phyloP scores from a whole-genome alignment of 208 protist genomes.

The Angomonas ambiguus region DNA sequence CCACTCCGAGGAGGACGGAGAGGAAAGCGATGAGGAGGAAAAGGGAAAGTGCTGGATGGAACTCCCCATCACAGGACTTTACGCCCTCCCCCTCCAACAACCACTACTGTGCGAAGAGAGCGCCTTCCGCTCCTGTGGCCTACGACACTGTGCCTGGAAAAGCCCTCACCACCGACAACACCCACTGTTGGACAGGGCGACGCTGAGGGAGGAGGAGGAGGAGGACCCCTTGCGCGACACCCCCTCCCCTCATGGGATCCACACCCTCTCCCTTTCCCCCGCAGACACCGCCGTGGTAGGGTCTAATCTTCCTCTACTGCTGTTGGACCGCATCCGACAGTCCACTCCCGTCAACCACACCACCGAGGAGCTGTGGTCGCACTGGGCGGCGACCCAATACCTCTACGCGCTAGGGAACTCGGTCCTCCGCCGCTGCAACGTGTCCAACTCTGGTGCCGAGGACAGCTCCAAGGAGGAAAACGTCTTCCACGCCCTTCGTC shows the following conservation, averaged over 20 bases:
- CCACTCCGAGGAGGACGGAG: constrained; percentile 15
- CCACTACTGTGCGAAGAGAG: constrained; percentile 19
- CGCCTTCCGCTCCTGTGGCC: constrained; percentile 1
- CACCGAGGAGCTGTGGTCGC: constrained; percentile 29
- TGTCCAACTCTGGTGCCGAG: constrained; percentile 38
- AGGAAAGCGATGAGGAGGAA: constrained; percentile 14
- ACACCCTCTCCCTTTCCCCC: neutral
- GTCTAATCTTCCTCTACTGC: constrained; percentile 6
- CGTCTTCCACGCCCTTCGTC: constrained; percentile 28
- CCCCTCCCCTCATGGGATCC: neutral
- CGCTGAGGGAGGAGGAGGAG: constrained; percentile 23
- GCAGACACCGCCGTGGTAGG: neutral
- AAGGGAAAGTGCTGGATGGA: constrained; percentile 51
- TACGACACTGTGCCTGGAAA: constrained; percentile 55
- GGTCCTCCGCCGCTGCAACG: constrained; percentile 53
- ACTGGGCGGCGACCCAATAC: constrained; percentile 51
- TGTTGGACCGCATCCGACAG: constrained; percentile 7
- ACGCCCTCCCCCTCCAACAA: constrained; percentile 34
- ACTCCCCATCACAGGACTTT: constrained; percentile 58
- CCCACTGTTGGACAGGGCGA: constrained; percentile 32
- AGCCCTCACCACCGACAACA: constrained; percentile 39
- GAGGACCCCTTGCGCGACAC: neutral
- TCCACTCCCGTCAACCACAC: neutral
- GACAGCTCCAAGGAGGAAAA: constrained; percentile 37
- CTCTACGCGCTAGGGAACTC: constrained; percentile 66